These are phyloP conservation scores for Kitagawia praeruptora DNA, from an alignment of 129 eudicot genomes.

Conservation along the genomic window DNA sequence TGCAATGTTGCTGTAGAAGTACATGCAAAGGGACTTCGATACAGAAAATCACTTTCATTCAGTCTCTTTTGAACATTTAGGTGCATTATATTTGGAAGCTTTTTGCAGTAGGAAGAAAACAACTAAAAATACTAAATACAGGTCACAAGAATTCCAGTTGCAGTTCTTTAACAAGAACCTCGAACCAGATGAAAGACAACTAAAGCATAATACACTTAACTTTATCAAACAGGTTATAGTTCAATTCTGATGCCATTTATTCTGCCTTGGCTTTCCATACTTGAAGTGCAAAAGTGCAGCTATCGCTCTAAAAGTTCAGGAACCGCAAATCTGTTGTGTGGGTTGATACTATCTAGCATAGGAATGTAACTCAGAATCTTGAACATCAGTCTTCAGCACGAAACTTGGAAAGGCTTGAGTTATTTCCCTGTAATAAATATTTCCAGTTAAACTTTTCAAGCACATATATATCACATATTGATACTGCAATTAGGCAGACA, in stretches of 20 bases:
- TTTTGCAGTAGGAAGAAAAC: not conserved
- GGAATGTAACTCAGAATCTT: constrained; percentile 42
- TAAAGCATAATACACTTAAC: not conserved
- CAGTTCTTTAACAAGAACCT: not conserved
- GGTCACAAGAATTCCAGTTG: not conserved
- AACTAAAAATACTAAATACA: not conserved
- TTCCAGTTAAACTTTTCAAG: not conserved
- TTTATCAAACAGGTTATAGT: no score
- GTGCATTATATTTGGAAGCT: no score
- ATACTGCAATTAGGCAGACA: not conserved
- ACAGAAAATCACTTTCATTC: not conserved
- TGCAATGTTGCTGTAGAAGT: not conserved
- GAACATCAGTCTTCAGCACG: constrained; percentile 49
- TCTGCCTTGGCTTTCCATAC: not conserved
- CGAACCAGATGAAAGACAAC: not conserved
- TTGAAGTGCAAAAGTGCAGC: not conserved
- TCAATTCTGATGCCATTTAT: not conserved
- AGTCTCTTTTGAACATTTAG: not conserved
- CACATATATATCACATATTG: not conserved
- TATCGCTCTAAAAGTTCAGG: not conserved
- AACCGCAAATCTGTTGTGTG: not conserved
- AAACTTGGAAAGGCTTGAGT: constrained; percentile 75
- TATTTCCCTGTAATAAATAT: constrained; percentile 47
- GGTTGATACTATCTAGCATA: constrained; percentile 4
- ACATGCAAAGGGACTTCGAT: not conserved